These are phyloP conservation scores for Sarocladiaceae sp. DNA, from an alignment of 2,329 filamentous ascomycete genomes.

Conservation along the genomic window DNA sequence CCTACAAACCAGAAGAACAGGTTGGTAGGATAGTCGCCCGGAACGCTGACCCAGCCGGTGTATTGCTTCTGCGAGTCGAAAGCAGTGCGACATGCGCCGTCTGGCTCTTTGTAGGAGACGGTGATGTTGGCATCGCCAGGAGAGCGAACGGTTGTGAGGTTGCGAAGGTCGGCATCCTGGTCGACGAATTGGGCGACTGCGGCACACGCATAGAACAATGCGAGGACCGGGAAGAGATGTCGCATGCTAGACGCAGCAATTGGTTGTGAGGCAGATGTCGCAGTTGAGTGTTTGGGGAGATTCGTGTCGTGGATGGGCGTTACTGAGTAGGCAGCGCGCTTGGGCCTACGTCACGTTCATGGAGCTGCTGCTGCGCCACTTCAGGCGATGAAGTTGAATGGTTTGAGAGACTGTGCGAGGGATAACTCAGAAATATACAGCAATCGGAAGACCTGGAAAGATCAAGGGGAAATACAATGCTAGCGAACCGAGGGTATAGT, in stretches of 20 bases:
- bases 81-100: constrained; percentile 57
- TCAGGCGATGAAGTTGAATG: too few relatives aligned
- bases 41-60: constrained; percentile 61
- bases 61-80: constrained; percentile 62
- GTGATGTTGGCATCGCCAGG: constrained; percentile 58
- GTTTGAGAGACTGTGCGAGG: too few relatives aligned
- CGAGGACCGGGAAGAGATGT: background rate
- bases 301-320: background rate
- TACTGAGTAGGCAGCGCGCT: background rate
- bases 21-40: constrained; percentile 46
- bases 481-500: too few relatives aligned
- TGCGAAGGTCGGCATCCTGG: constrained; percentile 24
- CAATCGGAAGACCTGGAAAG: too few relatives aligned
- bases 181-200: constrained; percentile 27
- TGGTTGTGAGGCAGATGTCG: too few relatives aligned
- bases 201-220: constrained; percentile 13
- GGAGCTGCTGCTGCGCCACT: too few relatives aligned
- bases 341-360: background rate
- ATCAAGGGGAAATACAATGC: too few relatives aligned
- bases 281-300: background rate
- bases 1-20: constrained; percentile 47
- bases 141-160: constrained; percentile 52
- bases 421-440: too few relatives aligned
- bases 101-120: constrained; percentile 59
- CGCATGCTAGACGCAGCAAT: background rate